Evolutionary conservation across 176 grass and related monocot species (phyloP), one percentile per base, ranked within the genome.

Genomic region (Carex scoparia): DNA sequence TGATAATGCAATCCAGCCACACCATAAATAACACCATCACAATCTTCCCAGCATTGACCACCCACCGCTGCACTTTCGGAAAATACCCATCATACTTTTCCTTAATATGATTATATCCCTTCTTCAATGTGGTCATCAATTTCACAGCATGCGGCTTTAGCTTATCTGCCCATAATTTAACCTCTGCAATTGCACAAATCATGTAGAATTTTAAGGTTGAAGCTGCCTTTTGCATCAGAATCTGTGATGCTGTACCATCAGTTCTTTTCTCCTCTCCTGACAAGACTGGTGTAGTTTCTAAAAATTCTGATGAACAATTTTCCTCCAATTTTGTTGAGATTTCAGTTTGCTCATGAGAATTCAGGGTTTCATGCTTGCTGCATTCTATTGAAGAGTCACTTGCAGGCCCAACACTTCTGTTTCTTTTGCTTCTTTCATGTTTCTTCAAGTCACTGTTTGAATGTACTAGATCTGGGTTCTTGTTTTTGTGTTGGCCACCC

Each of bases 1-100:
- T 91, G 69, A 95, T 89, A 28, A 81, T 88, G 87, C 93, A 99
- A 87, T 99, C 91, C 80, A 99, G 69, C 96, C 96, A 99, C 86
- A 90, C 88, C 67, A 94, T 88, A 60, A 89, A 88, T 57, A 95
- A 76, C 82, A 95, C 89, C 65, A 94, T 61, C 81, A 93, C 64
- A 79, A 95, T 87, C 84, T 90, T 94, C 89, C 96, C 96, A 86
- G 85, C 84, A 84, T 84, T 91, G 76, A 91, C 66, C 79, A 93
- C 86, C 96, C 88, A 94, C 37, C 85, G 65, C 62, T 86, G 81
- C 85, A 89, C 75, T 88, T 95, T 89, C 31, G 93, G 96, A 86
- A 85, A 92, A 79, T 57, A 57, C 93, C 86, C 81, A 37, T 85
- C 81, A 55, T 89, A 72, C 83, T 92, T 99, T 57, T 81, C 42